Evolutionary conservation across 805 yeast species (phyloP).

Genomic region (Tetrapisispora phaffii): DNA sequence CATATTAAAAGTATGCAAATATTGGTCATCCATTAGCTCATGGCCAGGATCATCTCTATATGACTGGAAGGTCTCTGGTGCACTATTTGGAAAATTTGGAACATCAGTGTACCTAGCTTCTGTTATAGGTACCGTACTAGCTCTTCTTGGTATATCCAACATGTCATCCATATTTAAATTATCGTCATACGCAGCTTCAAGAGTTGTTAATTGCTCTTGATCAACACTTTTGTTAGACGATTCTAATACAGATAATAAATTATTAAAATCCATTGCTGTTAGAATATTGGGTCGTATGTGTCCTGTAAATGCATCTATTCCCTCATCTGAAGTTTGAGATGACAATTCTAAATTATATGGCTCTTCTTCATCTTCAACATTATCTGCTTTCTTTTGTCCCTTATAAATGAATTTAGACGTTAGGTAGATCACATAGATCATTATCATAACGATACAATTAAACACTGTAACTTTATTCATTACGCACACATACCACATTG

Average conservation of each 20-base stretch:
- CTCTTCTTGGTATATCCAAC: constrained; percentile 4
- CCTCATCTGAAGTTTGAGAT: constrained; percentile 2
- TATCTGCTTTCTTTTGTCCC: neutral
- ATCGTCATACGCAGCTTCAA: neutral
- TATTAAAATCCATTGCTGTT: constrained; percentile 25
- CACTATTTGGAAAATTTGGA: constrained; percentile 3
- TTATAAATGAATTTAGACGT: constrained; percentile 10
- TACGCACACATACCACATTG: constrained; percentile 20
- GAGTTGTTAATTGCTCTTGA: neutral
- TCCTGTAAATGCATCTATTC: constrained; percentile 2
- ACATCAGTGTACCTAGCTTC: constrained; percentile 9
- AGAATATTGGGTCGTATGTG: constrained; percentile 24
- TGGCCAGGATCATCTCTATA: neutral
- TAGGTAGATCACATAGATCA: constrained; percentile 18
- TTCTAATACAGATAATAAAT: constrained; percentile 20
- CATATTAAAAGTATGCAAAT: neutral
- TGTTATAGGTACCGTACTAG: constrained; percentile 14
- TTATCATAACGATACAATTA: constrained; percentile 22
- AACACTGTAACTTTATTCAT: constrained; percentile 18
- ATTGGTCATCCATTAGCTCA: neutral
- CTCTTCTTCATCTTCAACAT: constrained; percentile 1
- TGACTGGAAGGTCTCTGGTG: constrained; percentile 1
- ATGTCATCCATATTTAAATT: neutral
- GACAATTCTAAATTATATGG: constrained; percentile 3
- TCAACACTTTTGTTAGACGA: neutral